Evolutionary conservation across 2,329 filamentous ascomycete species (phyloP).

Genomic region (Leptographium wingfieldii): DNA sequence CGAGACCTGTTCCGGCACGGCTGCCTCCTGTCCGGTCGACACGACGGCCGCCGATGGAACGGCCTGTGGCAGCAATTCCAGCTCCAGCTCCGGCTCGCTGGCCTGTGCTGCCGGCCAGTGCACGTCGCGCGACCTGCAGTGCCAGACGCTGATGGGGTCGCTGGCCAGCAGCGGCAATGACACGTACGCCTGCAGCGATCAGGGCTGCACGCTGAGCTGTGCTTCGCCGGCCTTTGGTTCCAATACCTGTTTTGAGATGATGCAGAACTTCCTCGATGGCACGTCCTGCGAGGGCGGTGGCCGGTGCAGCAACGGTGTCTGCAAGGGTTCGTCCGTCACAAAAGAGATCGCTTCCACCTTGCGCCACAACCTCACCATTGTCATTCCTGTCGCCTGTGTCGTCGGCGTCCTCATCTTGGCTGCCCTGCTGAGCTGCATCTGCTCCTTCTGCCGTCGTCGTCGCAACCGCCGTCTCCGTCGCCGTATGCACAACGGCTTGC

Average conservation of each 20-base stretch:
- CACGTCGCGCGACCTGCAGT: conserved; percentile 83
- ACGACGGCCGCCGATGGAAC: conserved; percentile 55
- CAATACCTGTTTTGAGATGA: conserved; percentile 59
- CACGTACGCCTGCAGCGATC: conserved; percentile 62
- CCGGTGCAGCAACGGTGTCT: conserved; percentile 64
- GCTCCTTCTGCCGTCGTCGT: conserved; percentile 34
- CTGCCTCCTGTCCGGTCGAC: conserved; percentile 64
- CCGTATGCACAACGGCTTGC: conserved; percentile 1
- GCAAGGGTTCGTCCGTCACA: conserved; percentile 54
- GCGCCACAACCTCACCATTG: conserved; percentile 59
- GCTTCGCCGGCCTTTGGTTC: conserved; percentile 53
- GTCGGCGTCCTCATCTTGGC: conserved; percentile 64
- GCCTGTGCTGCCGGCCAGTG: conserved; percentile 87
- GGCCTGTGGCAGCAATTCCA: conserved; percentile 52
- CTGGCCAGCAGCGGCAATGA: conserved; percentile 57
- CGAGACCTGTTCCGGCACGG: conserved; percentile 66
- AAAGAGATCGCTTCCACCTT: conserved; percentile 69
- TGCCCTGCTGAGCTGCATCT: conserved; percentile 53
- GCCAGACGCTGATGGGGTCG: conserved; percentile 68
- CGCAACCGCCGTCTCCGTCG: conserved; percentile 1
- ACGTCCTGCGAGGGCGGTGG: conserved; percentile 75
- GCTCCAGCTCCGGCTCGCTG: conserved; percentile 34
- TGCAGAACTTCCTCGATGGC: conserved; percentile 89
- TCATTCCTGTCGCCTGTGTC: conserved; percentile 64
- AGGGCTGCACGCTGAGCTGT: conserved; percentile 67